Evolutionary conservation across 164 flowering plant genomes (phyloP).

Genomic region (Piper longum): DNA sequence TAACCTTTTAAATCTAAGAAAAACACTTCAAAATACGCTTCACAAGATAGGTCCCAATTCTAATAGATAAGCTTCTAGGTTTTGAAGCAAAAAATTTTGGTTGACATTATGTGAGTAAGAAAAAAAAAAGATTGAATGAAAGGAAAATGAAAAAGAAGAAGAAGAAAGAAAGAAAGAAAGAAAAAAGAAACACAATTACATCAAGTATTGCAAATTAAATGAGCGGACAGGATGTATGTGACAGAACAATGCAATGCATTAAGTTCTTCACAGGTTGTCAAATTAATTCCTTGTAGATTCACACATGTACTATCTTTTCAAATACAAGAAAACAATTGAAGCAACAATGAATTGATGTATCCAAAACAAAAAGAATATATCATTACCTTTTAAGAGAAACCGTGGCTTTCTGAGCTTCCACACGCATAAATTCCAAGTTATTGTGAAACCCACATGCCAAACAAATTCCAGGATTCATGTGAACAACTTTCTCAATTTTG

Average conservation of each 20-base stretch:
- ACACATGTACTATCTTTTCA: not conserved
- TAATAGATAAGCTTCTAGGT: not conserved
- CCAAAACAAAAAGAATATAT: not conserved
- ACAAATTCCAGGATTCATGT: constrained; percentile 38
- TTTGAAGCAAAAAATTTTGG: not conserved
- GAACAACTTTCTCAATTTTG: constrained; percentile 7
- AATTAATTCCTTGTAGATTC: too few relatives aligned
- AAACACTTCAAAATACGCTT: not conserved
- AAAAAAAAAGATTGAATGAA: too few relatives aligned
- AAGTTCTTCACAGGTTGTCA: too few relatives aligned
- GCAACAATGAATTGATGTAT: not conserved
- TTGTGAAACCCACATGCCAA: constrained; percentile 42
- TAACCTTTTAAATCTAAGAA: not conserved
- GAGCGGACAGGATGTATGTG: too few relatives aligned
- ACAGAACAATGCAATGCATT: too few relatives aligned
- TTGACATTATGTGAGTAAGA: too few relatives aligned
- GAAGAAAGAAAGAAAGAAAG: not conserved
- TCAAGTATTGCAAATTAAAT: too few relatives aligned
- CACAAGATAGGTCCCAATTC: not conserved
- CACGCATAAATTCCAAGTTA: constrained; percentile 33
- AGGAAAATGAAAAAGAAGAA: not conserved
- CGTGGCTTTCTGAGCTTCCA: constrained; percentile 23
- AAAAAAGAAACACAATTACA: too few relatives aligned
- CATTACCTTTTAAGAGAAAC: constrained; percentile 31
- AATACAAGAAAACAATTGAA: not conserved